Evolutionary conservation across 352 stramenopile genomes (phyloP).

Genomic region (Chrysophaeum taylorii): DNA sequence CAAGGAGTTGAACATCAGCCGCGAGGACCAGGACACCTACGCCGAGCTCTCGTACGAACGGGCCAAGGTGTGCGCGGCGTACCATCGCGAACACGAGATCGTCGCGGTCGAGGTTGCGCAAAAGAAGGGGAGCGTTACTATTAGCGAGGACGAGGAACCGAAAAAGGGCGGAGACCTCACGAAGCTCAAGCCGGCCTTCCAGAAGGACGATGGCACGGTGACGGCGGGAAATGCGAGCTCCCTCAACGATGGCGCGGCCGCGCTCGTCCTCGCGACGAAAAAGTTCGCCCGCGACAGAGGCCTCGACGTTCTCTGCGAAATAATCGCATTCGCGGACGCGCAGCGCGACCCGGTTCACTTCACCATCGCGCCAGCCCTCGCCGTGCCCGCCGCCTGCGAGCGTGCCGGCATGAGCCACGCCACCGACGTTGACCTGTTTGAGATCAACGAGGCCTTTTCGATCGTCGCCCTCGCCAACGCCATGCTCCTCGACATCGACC

Average conservation of each 20-base stretch:
- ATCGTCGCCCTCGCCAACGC: constrained; percentile 91
- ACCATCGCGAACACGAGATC: constrained; percentile 67
- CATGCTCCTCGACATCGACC: constrained; percentile 78
- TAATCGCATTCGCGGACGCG: constrained; percentile 55
- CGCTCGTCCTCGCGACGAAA: constrained; percentile 87
- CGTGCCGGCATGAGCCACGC: constrained; percentile 70
- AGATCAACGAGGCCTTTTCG: constrained; percentile 98
- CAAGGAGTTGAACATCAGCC: constrained; percentile 66
- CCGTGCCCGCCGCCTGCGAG: constrained; percentile 78
- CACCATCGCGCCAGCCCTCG: constrained; percentile 85
- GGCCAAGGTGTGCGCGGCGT: constrained; percentile 47
- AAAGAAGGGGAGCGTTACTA: neutral
- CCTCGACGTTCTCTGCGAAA: constrained; percentile 36
- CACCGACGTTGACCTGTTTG: constrained; percentile 89
- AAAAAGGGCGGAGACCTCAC: constrained; percentile 73
- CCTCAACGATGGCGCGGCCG: constrained; percentile 90
- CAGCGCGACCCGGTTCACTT: constrained; percentile 82
- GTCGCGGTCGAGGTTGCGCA: constrained; percentile 68
- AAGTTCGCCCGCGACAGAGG: constrained; percentile 66
- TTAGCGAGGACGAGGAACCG: constrained; percentile 77
- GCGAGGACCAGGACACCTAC: constrained; percentile 90
- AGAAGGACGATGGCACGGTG: constrained; percentile 82
- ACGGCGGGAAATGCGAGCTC: constrained; percentile 91
- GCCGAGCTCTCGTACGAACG: constrained; percentile 81
- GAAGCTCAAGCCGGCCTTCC: constrained; percentile 78